Evolutionary conservation across 176 grass and related monocot genomes (phyloP).

Genomic region (Areca catechu): DNA sequence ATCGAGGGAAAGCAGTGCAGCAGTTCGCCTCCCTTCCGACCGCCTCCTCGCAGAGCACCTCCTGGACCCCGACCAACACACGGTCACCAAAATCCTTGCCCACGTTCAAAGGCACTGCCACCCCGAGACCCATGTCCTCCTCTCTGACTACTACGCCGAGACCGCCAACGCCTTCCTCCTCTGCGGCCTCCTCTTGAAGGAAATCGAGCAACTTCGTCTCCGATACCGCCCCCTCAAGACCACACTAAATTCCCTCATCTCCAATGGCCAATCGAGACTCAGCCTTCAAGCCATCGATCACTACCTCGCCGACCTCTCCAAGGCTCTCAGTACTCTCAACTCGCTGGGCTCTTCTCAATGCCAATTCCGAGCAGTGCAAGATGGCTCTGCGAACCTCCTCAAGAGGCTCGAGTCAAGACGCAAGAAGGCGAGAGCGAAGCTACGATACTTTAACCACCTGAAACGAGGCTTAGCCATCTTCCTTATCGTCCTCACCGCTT

Average conservation of each 20-base stretch:
- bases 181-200: constrained; percentile 61
- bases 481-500: constrained; percentile 27
- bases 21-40: constrained; percentile 50
- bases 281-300: constrained; percentile 18
- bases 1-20: constrained; percentile 8
- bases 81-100: constrained; percentile 34
- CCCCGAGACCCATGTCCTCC: constrained; percentile 28
- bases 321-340: constrained; percentile 40
- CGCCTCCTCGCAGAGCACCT: constrained; percentile 72
- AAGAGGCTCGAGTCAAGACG: constrained; percentile 47
- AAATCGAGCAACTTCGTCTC: constrained; percentile 68
- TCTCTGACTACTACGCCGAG: constrained; percentile 63
- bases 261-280: constrained; percentile 4
- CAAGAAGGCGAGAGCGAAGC: constrained; percentile 46
- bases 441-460: constrained; percentile 36
- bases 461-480: constrained; percentile 41
- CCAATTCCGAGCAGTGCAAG: constrained; percentile 37
- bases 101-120: constrained; percentile 15
- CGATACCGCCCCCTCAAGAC: constrained; percentile 69
- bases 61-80: constrained; percentile 74
- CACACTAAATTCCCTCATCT: constrained; percentile 44
- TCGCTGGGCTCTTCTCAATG: constrained; percentile 40
- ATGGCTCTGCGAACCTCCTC: constrained; percentile 45
- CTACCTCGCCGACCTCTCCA: constrained; percentile 39
- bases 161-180: constrained; percentile 63